A percentile compares a stretch with the other conserved stretches of the same genome.
phyloP scores from a whole-genome alignment of 768 basidiomycete species.

The Leccinum fibrillosum region DNA sequence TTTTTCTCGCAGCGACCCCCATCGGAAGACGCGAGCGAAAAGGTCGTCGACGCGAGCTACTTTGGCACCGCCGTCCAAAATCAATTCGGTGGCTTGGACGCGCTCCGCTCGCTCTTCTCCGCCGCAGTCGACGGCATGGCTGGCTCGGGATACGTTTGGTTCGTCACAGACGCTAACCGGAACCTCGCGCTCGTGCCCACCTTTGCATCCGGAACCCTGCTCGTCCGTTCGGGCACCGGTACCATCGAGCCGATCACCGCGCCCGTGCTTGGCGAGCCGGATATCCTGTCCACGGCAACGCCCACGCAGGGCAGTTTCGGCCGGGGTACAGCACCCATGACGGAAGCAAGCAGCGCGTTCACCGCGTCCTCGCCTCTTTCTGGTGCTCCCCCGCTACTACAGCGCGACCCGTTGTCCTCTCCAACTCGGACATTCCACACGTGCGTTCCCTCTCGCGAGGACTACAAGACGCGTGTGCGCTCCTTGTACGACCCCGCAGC shows the following conservation, averaged over 20 bases:
- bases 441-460: slow-evolving; percentile 2
- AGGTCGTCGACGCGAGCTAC: slow-evolving; percentile 10
- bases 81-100: slow-evolving; percentile 60
- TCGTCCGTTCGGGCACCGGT: slow-evolving; percentile 60
- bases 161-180: slow-evolving; percentile 66
- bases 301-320: neutral
- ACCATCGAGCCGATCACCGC: slow-evolving; percentile 23
- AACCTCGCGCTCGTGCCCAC: slow-evolving; percentile 77
- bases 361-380: slow-evolving; percentile 44
- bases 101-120: slow-evolving; percentile 72
- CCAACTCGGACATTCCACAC: slow-evolving; percentile 32
- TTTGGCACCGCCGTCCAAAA: slow-evolving; percentile 22
- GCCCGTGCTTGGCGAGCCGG: slow-evolving; percentile 30
- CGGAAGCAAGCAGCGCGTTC: slow-evolving; percentile 29
- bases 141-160: slow-evolving; percentile 82
- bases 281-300: neutral
- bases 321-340: slow-evolving; percentile 21
- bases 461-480: slow-evolving; percentile 16
- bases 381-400: slow-evolving; percentile 34
- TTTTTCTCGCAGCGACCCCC: slow-evolving; percentile 22
- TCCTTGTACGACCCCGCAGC: slow-evolving; percentile 26
- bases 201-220: slow-evolving; percentile 84
- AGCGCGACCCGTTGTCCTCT: slow-evolving; percentile 26
- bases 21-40: slow-evolving; percentile 20
- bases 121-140: slow-evolving; percentile 78